Evolutionary conservation across 2,329 filamentous ascomycete genomes (phyloP), one percentile per base, ranked within the genome.

Genomic region (Ceratocystis cacaofunesta): DNA sequence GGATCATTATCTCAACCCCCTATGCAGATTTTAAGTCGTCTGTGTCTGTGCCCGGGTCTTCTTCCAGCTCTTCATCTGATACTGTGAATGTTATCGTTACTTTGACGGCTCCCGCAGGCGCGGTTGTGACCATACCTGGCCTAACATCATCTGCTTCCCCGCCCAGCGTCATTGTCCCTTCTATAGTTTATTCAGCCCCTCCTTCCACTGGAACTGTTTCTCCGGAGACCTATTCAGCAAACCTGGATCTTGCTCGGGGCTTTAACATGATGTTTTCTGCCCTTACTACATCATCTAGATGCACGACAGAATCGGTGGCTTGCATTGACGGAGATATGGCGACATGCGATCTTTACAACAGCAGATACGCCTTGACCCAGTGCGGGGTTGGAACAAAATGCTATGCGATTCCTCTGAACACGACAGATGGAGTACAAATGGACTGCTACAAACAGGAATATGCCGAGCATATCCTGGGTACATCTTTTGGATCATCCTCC

Each of bases 391-490:
- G 72, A 8, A 71, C 72, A 58, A 72, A 74, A 61, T 85, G 83
- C 72, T 80, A 78, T 61, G 83, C 80, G 1, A 71, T 85, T 68
- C 83, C 83, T 0, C 78, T 83, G 75, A 77, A 76, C 46, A 77
- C 72, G 10, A 76, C 75, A 0, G 70, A 70, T 0, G 82, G 81
- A 2, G 79, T 82, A 8, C 71, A 75, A 64, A 73, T 85, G 28
- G 76, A 75, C 2, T 85, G 83, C 68, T 73, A 74, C 32, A 73
- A 78, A 61, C 69, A 72, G 8, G 70, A 70, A 2, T 72, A 73
- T 1, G 82, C 80, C 0, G 70, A 73, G 52, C 71, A 70, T 3
- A 73, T 82, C 6, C 72, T 85, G 2, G 79, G 77, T 3, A 30
- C 19, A 17, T 44, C 32, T 5, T 12, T 32, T 43, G 28, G n/a